Evolutionary conservation across 2,329 filamentous ascomycete species (phyloP), one percentile per base, ranked within the genome.

Genomic region (Penicillium sp.): DNA sequence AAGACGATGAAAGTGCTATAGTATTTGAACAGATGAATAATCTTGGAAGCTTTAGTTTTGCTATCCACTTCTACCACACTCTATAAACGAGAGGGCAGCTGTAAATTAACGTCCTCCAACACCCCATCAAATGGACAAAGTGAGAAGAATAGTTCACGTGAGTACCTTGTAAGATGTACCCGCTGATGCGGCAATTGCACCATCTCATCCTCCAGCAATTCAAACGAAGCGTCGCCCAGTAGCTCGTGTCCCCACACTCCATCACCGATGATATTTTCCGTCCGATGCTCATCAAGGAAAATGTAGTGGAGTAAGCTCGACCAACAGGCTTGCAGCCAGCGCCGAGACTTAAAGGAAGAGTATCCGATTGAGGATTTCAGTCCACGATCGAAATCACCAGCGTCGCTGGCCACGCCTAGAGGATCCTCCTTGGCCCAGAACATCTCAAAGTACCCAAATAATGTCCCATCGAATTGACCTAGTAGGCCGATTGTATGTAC

Each of bases 341-440:
- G 39, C 13, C 39, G 37, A 31, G 19, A 43, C 11, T 31, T 52
- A 13, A 52, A 52, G 37, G 39, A 37, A 22, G 49, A 52, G 26
- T 52, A 43, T 35, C 49, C 49, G 6, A 52, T 24, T n/a, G 39
- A 44, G n/a, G 26, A 39, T 9, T 37, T 43, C 37, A 52, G 14
- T 33, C 49, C 49, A 45, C 49, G 49, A 26, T 52, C 49, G 35
- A 52, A 52, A 45, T 52, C 49, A 14, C 49, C 27, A 31, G 37
- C 49, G 26, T 44, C 27, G 14, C 21, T 31, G 9, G 37, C 37
- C 6, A 44, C 26, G 3, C 49, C 49, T 21, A 52, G 19, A 21
- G 27, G n/a, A 44, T 52, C 49, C 49, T 52, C 49, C 19, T 52
- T 52, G 16, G 37, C 49, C 49, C 49, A 52, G 27, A 44, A 52